These are phyloP conservation scores for Pseudogymnoascus destructans DNA, from an alignment of 2,329 filamentous ascomycete species.

Conservation along the genomic window DNA sequence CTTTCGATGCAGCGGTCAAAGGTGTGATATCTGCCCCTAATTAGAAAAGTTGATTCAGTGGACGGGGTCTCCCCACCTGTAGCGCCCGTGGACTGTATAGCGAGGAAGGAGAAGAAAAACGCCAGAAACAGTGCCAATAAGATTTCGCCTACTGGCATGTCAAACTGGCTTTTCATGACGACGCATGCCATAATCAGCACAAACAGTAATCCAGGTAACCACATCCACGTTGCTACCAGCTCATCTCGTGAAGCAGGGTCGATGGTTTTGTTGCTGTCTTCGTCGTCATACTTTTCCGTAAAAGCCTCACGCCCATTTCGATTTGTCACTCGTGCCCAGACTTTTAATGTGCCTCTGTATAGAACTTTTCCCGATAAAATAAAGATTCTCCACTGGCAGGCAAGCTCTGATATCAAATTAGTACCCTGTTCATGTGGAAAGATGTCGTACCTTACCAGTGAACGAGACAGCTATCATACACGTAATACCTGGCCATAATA, in stretches of 20 bases:
- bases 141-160: not conserved
- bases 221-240: not conserved
- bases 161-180: not conserved
- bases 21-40: not conserved
- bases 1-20: not conserved
- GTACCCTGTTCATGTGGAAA: not conserved
- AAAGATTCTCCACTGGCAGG: slow-evolving; percentile 6
- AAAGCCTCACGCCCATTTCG: not conserved
- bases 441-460: not conserved
- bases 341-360: not conserved
- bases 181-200: slow-evolving; percentile 1
- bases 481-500: not conserved
- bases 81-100: not conserved
- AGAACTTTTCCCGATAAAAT: not conserved
- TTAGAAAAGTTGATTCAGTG: not conserved
- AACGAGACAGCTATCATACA: slow-evolving; percentile 3
- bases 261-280: not conserved
- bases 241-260: not conserved
- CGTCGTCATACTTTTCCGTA: not conserved
- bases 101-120: slow-evolving; percentile 4
- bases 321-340: not conserved
- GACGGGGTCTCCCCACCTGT: not conserved
- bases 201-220: not conserved
- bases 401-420: not conserved
- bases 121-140: not conserved